phyloP scores from a whole-genome alignment of 352 stramenopile species.

The Phytophthora chlamydospora region DNA sequence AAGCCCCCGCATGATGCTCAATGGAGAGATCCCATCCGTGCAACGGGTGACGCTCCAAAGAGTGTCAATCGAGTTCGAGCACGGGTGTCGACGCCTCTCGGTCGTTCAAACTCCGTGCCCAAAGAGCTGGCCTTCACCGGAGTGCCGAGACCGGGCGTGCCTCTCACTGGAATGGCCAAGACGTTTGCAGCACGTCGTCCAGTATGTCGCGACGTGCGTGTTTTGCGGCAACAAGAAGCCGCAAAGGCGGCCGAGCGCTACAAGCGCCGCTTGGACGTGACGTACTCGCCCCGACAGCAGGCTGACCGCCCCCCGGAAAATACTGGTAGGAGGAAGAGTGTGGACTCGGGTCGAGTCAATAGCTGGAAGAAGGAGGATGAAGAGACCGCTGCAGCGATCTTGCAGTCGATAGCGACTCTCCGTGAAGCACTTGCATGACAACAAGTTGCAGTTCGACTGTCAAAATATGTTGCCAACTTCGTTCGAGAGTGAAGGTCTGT shows the following conservation, averaged over 20 bases:
- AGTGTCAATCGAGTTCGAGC: background rate
- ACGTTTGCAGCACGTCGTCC: slow-evolving; percentile 40
- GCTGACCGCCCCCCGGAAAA: background rate
- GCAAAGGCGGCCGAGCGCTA: slow-evolving; percentile 57
- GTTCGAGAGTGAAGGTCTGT: slow-evolving; percentile 20
- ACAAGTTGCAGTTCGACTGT: slow-evolving; percentile 11
- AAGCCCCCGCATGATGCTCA: slow-evolving; percentile 9
- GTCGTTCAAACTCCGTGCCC: slow-evolving; percentile 25
- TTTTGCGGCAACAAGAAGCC: slow-evolving; percentile 45
- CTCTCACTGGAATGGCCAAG: slow-evolving; percentile 51
- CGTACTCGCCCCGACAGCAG: slow-evolving; percentile 12
- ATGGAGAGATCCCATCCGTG: slow-evolving; percentile 54
- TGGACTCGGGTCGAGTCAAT: background rate
- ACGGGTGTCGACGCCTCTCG: background rate
- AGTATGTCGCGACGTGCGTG: slow-evolving; percentile 58
- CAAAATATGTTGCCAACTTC: slow-evolving; percentile 14
- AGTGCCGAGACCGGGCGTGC: slow-evolving; percentile 50
- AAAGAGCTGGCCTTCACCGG: slow-evolving; percentile 34
- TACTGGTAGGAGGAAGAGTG: background rate
- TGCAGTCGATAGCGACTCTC: slow-evolving; percentile 29
- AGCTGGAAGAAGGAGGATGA: slow-evolving; percentile 1
- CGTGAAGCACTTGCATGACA: background rate
- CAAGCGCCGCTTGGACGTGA: slow-evolving; percentile 34
- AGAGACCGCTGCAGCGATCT: slow-evolving; percentile 29
- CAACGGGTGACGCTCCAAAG: slow-evolving; percentile 2